A percentile compares a stretch with the other conserved stretches of the same genome.
Conservation (phyloP, 148 eudicot genomes). For the Heliamphora exappendiculata region DNA sequence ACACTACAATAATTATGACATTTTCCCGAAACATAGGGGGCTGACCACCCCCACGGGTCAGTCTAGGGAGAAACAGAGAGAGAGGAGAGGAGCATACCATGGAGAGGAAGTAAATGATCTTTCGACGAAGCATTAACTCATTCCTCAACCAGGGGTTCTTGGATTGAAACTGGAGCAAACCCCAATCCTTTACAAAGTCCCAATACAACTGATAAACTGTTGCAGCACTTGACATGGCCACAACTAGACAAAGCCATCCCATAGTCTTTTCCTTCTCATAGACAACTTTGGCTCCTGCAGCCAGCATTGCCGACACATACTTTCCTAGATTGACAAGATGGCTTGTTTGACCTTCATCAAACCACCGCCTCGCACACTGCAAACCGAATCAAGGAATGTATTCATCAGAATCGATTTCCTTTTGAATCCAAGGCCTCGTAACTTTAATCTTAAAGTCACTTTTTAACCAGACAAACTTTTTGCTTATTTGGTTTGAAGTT, state of each 20-base stretch:
- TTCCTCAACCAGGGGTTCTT: slow-evolving; percentile 96
- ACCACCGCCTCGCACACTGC: slow-evolving; percentile 97
- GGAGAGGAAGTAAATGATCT: slow-evolving; percentile 78
- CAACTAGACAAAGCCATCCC: slow-evolving; percentile 68
- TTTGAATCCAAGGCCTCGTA: background rate
- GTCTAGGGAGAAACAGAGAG: background rate
- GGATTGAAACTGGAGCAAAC: slow-evolving; percentile 75
- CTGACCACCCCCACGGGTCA: too few species aligned
- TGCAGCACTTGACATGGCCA: slow-evolving; percentile 75
- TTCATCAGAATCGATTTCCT: background rate
- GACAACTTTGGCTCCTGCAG: slow-evolving; percentile 94
- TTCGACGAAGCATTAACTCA: slow-evolving; percentile 71
- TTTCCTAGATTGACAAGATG: slow-evolving; percentile 85
- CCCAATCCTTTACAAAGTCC: slow-evolving; percentile 99
- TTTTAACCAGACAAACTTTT: too few species aligned
- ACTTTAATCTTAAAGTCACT: too few species aligned
- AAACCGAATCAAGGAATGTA: slow-evolving; percentile 1
- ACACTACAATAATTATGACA: too few species aligned
- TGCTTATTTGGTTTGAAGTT: too few species aligned
- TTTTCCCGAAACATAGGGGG: too few species aligned
- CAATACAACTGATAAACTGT: slow-evolving; percentile 93
- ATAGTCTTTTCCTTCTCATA: slow-evolving; percentile 66
- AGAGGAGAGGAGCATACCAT: slow-evolving; percentile 45
- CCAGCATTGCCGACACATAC: slow-evolving; percentile 95
- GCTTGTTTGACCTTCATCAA: slow-evolving; percentile 81